Evolutionary conservation across 495 filamentous ascomycete genomes (phyloP).

Genomic region (Neurospora pannonica): DNA sequence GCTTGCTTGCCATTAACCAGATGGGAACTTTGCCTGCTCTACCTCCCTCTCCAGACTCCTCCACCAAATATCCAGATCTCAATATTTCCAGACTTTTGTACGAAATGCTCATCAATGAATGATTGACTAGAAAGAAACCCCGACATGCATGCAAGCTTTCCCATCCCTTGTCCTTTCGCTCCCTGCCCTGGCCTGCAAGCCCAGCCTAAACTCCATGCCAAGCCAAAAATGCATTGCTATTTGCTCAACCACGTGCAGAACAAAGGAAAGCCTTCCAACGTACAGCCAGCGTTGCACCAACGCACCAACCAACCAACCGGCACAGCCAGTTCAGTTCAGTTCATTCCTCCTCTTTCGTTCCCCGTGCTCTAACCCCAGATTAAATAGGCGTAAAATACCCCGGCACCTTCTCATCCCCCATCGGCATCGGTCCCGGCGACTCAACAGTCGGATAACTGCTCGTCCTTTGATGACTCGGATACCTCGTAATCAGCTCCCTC

Average conservation of each 20-base stretch:
- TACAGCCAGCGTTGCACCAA: background rate
- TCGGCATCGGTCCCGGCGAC: background rate
- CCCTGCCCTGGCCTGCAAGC: background rate
- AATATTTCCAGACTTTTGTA: background rate
- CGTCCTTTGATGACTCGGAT: constrained; percentile 18
- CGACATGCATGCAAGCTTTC: background rate
- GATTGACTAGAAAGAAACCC: background rate
- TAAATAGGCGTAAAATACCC: background rate
- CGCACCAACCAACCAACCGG: background rate
- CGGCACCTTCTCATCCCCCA: background rate
- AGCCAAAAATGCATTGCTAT: background rate
- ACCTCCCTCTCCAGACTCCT: background rate
- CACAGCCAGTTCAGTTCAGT: background rate
- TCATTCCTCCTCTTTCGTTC: background rate
- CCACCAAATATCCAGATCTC: background rate
- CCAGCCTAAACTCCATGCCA: background rate
- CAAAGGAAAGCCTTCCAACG: background rate
- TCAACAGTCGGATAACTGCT: constrained; percentile 22
- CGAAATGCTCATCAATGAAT: background rate
- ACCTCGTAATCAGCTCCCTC: constrained; percentile 5
- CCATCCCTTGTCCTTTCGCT: background rate
- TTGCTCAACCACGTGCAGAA: background rate
- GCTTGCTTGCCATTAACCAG: background rate
- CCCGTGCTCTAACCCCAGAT: background rate
- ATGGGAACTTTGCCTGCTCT: background rate